A percentile compares a stretch with the other conserved stretches of the same genome.
Conservation (phyloP, 2,329 filamentous ascomycete genomes). For the Ceratocystis colombiana region DNA sequence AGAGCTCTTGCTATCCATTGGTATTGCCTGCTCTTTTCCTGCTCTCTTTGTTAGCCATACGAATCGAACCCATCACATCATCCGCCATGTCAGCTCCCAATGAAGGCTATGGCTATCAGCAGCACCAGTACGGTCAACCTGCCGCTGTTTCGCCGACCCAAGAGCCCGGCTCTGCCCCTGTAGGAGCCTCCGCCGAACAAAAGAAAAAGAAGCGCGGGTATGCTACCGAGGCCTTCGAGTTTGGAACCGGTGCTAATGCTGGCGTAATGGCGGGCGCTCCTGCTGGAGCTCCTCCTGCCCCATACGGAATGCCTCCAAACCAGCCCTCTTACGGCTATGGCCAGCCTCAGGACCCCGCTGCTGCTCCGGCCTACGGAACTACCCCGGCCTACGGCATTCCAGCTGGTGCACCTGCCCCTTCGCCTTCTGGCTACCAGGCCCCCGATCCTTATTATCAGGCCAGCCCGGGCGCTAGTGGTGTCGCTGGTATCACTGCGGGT, state of each 20-base stretch:
- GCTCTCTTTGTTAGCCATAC: slow-evolving; percentile 27
- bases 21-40: slow-evolving; percentile 27
- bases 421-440: slow-evolving; percentile 54
- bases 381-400: slow-evolving; percentile 37
- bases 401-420: slow-evolving; percentile 31
- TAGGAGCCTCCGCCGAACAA: slow-evolving; percentile 34
- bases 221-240: slow-evolving; percentile 88
- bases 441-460: slow-evolving; percentile 55
- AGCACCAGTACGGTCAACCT: slow-evolving; percentile 37
- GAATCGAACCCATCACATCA: not conserved
- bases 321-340: slow-evolving; percentile 45
- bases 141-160: slow-evolving; percentile 30
- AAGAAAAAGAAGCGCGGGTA: slow-evolving; percentile 92
- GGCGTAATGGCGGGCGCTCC: slow-evolving; percentile 35
- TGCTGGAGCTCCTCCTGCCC: slow-evolving; percentile 39
- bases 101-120: slow-evolving; percentile 45
- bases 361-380: slow-evolving; percentile 34
- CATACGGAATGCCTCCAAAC: slow-evolving; percentile 41
- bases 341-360: slow-evolving; percentile 45
- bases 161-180: slow-evolving; percentile 27
- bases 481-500: slow-evolving; percentile 69
- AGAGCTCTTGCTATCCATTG: slow-evolving; percentile 16
- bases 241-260: slow-evolving; percentile 78
- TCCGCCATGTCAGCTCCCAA: slow-evolving; percentile 46
- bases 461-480: slow-evolving; percentile 36